Base-by-base conservation (phyloP, 2,329 filamentous ascomycete genomes). In the Colletotrichum theobromicola region DNA sequence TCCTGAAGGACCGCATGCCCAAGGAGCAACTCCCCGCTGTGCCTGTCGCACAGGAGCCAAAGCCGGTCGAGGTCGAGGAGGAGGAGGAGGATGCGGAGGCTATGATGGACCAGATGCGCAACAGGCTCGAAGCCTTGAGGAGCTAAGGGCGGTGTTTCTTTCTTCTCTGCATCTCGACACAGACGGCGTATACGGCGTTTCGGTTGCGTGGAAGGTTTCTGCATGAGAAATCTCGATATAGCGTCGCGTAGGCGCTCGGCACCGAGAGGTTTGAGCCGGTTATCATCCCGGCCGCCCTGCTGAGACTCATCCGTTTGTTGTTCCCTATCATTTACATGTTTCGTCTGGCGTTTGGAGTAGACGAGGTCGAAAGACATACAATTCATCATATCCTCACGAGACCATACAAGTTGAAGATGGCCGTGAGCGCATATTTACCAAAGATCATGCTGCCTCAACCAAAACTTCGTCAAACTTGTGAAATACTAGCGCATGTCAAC, bases 81-180 rank as follows among this genome's bases (percentile, higher is more conserved):
- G 93, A 90, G 72, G 94, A 97, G 80, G 93, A 96, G 81, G 94
- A 97, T 79, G 93, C 95, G 76, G 95, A 98, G 84, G 95, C 94
- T 62, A 95, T 97, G 87, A 91, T 98, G 86, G 94, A 95, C 79
- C 94, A 98, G 87, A 98, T 98, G 97, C 90, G 96, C 82, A 95
- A 95, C 78, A 90, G 96, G 62, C 84, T 99, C 79, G 95, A 98
- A 86, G 96, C 96, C 42, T 85, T 98, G 81, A 94, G 97, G 90
- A 98, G 95, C 84, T 98, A 84, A 79, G 32, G 35, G 58, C 30
- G 50, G 58, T 8, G n/a, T 42, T 34, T 18, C 13, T 46, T 35
- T 61, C 32, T 67, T 35, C 32, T 35, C 67, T 75, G 72, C 72
- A 75, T 72, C 30, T 65, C 64, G 70, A 67, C 55, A 74, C 61